Conservation (phyloP, 129 eudicot genomes). For the Centella asiatica region DNA sequence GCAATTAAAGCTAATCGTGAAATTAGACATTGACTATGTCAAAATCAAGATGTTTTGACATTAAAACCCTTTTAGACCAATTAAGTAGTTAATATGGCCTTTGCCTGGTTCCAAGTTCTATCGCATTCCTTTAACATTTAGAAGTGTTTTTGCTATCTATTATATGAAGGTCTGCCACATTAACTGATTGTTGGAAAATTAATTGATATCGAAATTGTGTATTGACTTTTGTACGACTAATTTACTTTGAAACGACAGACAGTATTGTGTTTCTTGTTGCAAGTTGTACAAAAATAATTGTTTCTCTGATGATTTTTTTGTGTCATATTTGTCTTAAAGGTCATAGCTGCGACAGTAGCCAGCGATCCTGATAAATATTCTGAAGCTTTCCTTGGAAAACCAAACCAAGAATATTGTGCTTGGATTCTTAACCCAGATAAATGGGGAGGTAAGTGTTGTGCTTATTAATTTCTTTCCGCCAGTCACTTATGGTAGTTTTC, state of each 20-base stretch:
- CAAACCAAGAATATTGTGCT: slow-evolving; percentile 73
- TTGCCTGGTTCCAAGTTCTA: no score
- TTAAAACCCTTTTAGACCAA: no score
- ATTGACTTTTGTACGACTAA: not conserved
- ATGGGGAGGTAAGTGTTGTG: slow-evolving; percentile 80
- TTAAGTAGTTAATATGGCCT: no score
- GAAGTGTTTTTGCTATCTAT: no score
- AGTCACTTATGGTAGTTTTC: not conserved
- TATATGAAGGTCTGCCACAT: not conserved
- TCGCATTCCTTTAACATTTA: no score
- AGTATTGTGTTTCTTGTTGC: not conserved
- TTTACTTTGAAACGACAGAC: not conserved
- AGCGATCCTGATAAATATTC: slow-evolving; percentile 87
- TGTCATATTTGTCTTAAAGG: slow-evolving; percentile 35
- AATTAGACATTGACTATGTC: no score
- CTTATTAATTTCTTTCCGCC: not conserved
- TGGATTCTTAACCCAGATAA: slow-evolving; percentile 91
- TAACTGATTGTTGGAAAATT: not conserved
- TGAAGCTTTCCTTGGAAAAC: slow-evolving; percentile 86
- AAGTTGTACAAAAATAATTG: not conserved
- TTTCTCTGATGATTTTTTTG: slow-evolving; percentile 8
- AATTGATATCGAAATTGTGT: no score
- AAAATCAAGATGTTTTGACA: no score
- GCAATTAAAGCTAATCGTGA: no score
- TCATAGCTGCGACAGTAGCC: slow-evolving; percentile 88